Percentiles rank a stretch among this genome's conserved stretches.
Evolutionary conservation across 257 asterid species (phyloP).

Genomic region (Capsicum rhomboideum): DNA sequence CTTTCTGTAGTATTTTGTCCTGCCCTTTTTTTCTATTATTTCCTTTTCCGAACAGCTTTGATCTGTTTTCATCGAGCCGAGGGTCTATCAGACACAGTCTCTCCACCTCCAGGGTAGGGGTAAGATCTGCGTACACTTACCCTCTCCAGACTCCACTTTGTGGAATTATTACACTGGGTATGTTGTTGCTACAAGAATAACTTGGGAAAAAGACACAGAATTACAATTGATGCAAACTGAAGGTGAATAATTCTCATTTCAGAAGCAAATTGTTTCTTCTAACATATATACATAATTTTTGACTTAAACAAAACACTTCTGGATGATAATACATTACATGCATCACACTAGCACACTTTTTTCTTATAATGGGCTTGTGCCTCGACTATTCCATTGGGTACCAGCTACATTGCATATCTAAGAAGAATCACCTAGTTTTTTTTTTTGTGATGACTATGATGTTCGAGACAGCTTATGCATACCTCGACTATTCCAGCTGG

Average conservation of each 20-base stretch:
- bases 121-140: no score
- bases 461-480: background rate
- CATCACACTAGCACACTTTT: background rate
- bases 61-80: no score
- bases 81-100: no score
- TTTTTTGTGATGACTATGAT: background rate
- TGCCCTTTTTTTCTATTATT: no score
- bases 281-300: background rate
- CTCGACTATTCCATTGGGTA: background rate
- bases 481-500: background rate
- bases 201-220: background rate
- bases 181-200: background rate
- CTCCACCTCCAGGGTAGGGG: no score
- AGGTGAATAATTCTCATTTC: background rate
- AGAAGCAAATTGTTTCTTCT: background rate
- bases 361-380: background rate
- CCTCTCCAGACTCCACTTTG: no score
- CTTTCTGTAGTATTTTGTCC: no score
- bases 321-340: background rate
- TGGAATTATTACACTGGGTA: no score
- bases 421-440: background rate
- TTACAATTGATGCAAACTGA: background rate
- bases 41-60: no score
- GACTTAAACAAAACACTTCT: background rate
- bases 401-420: background rate